Conservation (phyloP, 2,329 filamentous ascomycete genomes). For the Cadophora gregata region DNA sequence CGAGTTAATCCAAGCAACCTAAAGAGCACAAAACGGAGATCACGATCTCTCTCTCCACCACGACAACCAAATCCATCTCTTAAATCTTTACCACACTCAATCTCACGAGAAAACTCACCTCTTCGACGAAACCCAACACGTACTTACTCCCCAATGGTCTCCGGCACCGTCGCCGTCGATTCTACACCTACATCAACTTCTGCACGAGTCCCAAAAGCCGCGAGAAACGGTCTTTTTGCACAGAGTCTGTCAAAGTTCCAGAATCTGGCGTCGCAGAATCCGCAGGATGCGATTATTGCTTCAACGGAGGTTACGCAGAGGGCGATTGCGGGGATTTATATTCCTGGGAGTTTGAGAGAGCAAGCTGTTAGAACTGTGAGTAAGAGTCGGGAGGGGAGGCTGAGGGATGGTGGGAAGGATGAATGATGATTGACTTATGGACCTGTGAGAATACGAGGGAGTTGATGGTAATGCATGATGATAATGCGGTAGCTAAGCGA, state of each 20-base stretch:
- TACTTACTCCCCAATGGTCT: neutral
- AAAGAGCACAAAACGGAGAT: conserved; percentile 6
- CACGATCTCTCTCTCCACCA: conserved; percentile 14
- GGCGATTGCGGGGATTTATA: conserved; percentile 30
- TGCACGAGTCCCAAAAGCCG: neutral
- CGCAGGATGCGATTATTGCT: conserved; percentile 10
- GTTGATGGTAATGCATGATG: neutral
- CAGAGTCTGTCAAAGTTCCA: conserved; percentile 27
- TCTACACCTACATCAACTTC: neutral
- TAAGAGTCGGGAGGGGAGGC: conserved; percentile 22
- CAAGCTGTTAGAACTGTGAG: conserved; percentile 33
- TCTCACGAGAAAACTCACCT: conserved; percentile 15
- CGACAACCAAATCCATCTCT: neutral
- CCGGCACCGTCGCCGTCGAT: neutral
- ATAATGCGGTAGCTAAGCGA: too few relatives aligned
- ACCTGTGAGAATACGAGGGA: neutral
- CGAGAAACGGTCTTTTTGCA: conserved; percentile 24
- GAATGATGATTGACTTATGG: neutral
- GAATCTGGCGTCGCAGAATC: conserved; percentile 21
- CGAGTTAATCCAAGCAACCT: conserved; percentile 20
- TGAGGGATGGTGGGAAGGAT: neutral
- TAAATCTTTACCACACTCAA: neutral
- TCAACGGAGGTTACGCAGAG: conserved; percentile 28
- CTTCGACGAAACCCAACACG: conserved; percentile 13
- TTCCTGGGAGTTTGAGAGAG: conserved; percentile 32